These are phyloP conservation scores for Aspergillus proliferans DNA, from an alignment of 2,329 filamentous ascomycete genomes.

Conservation along the genomic window DNA sequence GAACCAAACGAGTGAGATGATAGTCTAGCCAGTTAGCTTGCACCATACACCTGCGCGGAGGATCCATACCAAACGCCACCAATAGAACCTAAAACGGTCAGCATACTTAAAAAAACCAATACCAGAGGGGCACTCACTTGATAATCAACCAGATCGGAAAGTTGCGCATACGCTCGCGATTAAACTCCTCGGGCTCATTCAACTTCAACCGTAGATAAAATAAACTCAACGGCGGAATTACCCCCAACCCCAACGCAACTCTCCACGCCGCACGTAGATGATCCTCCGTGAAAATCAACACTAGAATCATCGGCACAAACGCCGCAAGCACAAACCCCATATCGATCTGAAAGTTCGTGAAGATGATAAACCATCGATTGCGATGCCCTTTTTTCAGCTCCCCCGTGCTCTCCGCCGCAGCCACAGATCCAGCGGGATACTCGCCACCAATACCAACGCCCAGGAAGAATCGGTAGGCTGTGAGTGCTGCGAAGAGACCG, in stretches of 20 bases:
- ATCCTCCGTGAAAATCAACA: constrained; percentile 52
- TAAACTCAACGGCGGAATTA: constrained; percentile 68
- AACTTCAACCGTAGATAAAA: constrained; percentile 66
- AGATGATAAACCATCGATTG: constrained; percentile 88
- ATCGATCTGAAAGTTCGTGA: constrained; percentile 84
- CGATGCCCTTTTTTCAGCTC: constrained; percentile 73
- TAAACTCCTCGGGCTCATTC: constrained; percentile 72
- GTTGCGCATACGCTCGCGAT: constrained; percentile 62
- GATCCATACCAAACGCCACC: constrained; percentile 55
- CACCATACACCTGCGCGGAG: not conserved
- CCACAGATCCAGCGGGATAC: constrained; percentile 62
- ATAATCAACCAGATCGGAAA: constrained; percentile 48
- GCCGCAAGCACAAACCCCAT: constrained; percentile 75
- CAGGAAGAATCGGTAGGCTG: constrained; percentile 78
- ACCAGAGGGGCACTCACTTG: constrained; percentile 26
- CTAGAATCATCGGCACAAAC: constrained; percentile 65
- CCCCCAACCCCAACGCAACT: constrained; percentile 68
- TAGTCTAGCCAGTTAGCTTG: constrained; percentile 26
- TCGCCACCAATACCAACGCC: constrained; percentile 69
- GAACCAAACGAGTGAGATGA: constrained; percentile 76
- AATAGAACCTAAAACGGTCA: constrained; percentile 61
- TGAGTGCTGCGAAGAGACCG: constrained; percentile 71
- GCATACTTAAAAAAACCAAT: constrained; percentile 27
- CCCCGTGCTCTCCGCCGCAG: constrained; percentile 74
- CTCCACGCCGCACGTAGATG: constrained; percentile 76